Conservation (phyloP, 306 rosid genomes). For the Begonia peltatifolia region DNA sequence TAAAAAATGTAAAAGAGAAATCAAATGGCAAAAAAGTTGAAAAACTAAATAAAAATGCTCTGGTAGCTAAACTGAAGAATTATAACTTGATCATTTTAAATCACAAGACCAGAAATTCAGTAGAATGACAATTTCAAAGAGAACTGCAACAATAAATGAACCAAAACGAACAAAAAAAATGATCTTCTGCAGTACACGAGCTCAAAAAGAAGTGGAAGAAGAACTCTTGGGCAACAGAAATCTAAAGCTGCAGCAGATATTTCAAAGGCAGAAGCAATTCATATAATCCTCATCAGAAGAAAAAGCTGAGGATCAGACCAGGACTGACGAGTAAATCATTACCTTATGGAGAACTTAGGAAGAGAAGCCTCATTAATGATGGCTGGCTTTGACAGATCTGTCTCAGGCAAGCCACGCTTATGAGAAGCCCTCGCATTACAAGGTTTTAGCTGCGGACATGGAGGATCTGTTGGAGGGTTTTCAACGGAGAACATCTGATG, state of each 20-base stretch:
- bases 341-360: constrained; percentile 50
- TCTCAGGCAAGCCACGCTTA: constrained; percentile 16
- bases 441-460: constrained; percentile 20
- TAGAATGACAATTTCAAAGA: no score
- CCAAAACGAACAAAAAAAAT: no score
- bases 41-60: neutral
- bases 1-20: neutral
- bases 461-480: constrained; percentile 45
- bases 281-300: neutral
- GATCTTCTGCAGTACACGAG: neutral
- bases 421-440: constrained; percentile 20
- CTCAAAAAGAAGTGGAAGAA: neutral
- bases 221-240: neutral
- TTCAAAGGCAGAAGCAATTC: no score
- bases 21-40: neutral
- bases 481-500: constrained; percentile 67
- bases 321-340: constrained; percentile 1
- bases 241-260: neutral
- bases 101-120: neutral
- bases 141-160: no score
- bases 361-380: constrained; percentile 2
- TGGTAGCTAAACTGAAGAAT: neutral
- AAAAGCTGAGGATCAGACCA: neutral
- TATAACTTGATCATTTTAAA: neutral
- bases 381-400: constrained; percentile 25